Conservation (phyloP, 352 stramenopile species). For the Pythium volutum region DNA sequence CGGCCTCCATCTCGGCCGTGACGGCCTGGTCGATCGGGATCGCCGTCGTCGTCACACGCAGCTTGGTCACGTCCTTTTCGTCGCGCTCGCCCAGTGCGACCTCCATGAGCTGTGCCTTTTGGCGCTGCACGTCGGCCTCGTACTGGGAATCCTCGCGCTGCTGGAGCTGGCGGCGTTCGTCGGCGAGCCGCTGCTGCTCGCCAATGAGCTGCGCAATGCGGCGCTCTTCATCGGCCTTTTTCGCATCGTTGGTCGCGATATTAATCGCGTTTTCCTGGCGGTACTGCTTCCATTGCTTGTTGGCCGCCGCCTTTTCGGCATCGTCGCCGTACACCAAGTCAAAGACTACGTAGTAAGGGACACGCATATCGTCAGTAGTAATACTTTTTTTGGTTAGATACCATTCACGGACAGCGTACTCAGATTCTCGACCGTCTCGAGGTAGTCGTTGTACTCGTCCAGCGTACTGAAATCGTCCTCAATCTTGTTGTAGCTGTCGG, state of each 20-base stretch:
- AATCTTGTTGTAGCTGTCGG: conserved; percentile 80
- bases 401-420: conserved; percentile 45
- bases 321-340: conserved; percentile 82
- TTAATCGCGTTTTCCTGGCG: conserved; percentile 75
- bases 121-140: conserved; percentile 71
- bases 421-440: conserved; percentile 82
- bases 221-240: conserved; percentile 84
- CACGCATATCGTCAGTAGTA: neutral
- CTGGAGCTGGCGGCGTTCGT: conserved; percentile 75
- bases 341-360: conserved; percentile 51
- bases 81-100: conserved; percentile 81
- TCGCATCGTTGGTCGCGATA: conserved; percentile 84
- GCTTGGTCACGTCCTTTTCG: conserved; percentile 67
- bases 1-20: conserved; percentile 86
- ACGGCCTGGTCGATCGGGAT: conserved; percentile 84
- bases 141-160: conserved; percentile 80
- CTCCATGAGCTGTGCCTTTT: conserved; percentile 85
- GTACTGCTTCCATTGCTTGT: conserved; percentile 88
- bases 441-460: conserved; percentile 87
- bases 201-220: conserved; percentile 82
- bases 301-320: conserved; percentile 54
- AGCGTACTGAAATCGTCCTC: conserved; percentile 86
- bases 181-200: conserved; percentile 74
- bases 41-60: conserved; percentile 73
- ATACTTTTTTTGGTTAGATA: neutral